Base-by-base conservation (phyloP, 2,329 filamentous ascomycete species). In the Colletotrichum sp. region DNA sequence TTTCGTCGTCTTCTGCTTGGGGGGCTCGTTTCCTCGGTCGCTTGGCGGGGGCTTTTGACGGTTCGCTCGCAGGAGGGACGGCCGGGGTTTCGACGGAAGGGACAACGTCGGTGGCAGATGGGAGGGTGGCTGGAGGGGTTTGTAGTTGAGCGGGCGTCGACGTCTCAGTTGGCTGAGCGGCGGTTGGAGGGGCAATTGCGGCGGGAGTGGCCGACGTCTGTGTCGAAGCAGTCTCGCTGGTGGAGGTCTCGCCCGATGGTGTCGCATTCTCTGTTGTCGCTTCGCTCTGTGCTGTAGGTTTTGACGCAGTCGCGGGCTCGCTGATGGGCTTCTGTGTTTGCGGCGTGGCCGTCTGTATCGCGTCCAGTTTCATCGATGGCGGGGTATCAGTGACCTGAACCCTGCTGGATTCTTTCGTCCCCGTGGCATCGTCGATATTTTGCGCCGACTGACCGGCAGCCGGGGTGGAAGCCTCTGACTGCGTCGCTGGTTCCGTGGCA, bases 21-120 rank as follows among this genome's bases (percentile, higher is more conserved):
- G 60, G 24, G 16, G 75, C 49, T 76, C 75, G 66, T 76, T 76
- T 76, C 49, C 39, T 73, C 12, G 72, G 30, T 67, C 71, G 71
- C 62, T 76, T 75, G 36, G 62, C 36, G 16, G 72, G 52, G 12
- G 72, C 30, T 34, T 71, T 71, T 34, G 52, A 30, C 7, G 36
- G 15, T 24, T 63, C n/a, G 24, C 18, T 63, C 8, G 72, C 15
- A 10, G 30, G n/a, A 16, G 39, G 26, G 6, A 52, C 68, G 49
- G 62, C 34, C 9, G 39, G 34, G 7, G 28, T 52, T 57, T 76
- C 74, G 52, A 65, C 59, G 18, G 71, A 69, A 13, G 28, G 26
- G 28, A 49, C 21, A 2, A 39, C 36, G 12, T 60, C 74, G 15
- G 30, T 55, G 9, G 18, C 59, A 26, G 59, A 44, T 2, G 59